phyloP scores from a whole-genome alignment of 108 stramenopile genomes.

The Discostella stelligeroides region DNA sequence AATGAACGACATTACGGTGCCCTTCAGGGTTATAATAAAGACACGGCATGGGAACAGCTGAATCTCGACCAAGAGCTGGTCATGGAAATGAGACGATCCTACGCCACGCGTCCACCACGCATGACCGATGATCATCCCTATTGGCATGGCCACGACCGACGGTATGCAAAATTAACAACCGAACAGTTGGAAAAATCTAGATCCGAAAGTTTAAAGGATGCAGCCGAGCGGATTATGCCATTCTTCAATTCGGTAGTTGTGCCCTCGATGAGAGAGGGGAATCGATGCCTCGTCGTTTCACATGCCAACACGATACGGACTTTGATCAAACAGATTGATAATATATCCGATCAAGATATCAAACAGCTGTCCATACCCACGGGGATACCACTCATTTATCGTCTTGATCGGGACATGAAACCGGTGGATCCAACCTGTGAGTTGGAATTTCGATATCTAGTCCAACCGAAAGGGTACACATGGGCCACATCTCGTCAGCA shows the following conservation, averaged over 20 bases:
- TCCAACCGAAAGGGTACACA: constrained; percentile 85
- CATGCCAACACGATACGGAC: constrained; percentile 90
- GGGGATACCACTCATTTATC: constrained; percentile 79
- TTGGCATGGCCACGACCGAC: constrained; percentile 86
- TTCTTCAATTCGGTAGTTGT: constrained; percentile 80
- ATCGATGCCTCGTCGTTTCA: constrained; percentile 77
- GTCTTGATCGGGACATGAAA: constrained; percentile 79
- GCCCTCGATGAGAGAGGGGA: constrained; percentile 69
- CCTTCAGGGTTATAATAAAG: constrained; percentile 86
- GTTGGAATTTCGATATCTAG: constrained; percentile 78
- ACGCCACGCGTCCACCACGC: constrained; percentile 68
- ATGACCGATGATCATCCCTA: constrained; percentile 88
- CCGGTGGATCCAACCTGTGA: constrained; percentile 83
- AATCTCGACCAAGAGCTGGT: constrained; percentile 79
- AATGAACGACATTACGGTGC: constrained; percentile 91
- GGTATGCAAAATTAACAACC: constrained; percentile 62
- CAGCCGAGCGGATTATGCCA: constrained; percentile 80
- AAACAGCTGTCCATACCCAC: constrained; percentile 88
- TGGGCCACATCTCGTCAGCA: constrained; percentile 74
- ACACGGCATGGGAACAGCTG: constrained; percentile 71
- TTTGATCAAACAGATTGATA: constrained; percentile 84
- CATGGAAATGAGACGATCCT: constrained; percentile 84
- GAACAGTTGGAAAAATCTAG: constrained; percentile 68
- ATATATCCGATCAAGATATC: constrained; percentile 84
- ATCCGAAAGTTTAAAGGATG: constrained; percentile 76